Base-by-base conservation (phyloP, 495 filamentous ascomycete species). In the Neurospora sp. region DNA sequence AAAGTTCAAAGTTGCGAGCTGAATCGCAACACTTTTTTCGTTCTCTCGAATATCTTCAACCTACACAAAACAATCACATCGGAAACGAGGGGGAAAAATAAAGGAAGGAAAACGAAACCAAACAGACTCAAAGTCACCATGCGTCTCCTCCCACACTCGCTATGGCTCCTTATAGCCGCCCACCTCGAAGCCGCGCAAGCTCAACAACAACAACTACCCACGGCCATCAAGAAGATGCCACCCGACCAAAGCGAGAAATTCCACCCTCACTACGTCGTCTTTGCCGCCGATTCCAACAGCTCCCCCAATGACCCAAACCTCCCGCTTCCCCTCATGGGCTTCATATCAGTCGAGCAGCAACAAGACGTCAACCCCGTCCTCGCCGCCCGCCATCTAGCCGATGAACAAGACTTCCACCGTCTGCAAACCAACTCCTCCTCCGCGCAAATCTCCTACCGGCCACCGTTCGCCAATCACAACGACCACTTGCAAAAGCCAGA, bases 241-340 rank as follows among this genome's bases (percentile, higher is more conserved):
- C 82, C 79, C 5, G 92, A 97, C 78, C 89, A 92, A 73, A 90
- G 91, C 42, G 93, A 96, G 79, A 98, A 95, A 83, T 95, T 98
- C 82, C 90, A 90, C 75, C 83, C 86, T 61, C 83, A 88, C 22
- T 89, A 90, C 79, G 88, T 78, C 80, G 84, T 84, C 71, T 88
- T 86, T 71, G 74, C 22, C 22, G 22, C 79, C 0, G 77, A 77
- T n/a, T 35, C 69, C 39, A 16, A 37, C 70, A 73, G 73, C 68
- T 75, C 77, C n/a, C 22, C 27, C 53, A 61, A 61, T 39, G 69
- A 76, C 22, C n/a, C 9, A 12, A 27, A 35, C 53, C 53, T 12
- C 27, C 22, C 20, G 27, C 53, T 27, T 8, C 53, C 53, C 14
- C 5, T 16, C 5, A 61, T 61, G 53, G 22, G 22, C 53, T 61